Conservation (phyloP, 768 basidiomycete genomes). For the Kwoniella heveanensis region DNA sequence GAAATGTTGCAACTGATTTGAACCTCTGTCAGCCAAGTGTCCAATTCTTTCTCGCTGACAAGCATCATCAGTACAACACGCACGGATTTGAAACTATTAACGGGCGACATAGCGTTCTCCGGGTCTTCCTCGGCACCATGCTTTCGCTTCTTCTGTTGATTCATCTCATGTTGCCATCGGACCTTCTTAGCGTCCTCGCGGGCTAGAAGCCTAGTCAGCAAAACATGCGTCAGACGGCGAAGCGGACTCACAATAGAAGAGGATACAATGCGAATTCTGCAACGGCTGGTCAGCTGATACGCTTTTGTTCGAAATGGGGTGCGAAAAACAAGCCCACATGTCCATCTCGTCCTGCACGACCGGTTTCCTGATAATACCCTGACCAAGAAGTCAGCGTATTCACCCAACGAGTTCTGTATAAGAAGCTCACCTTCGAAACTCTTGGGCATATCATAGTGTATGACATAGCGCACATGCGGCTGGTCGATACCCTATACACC, state of each 20-base stretch:
- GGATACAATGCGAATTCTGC: constrained; percentile 52
- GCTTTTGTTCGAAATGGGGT: too few relatives aligned
- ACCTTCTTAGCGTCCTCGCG: constrained; percentile 53
- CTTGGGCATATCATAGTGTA: constrained; percentile 56
- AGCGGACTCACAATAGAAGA: constrained; percentile 53
- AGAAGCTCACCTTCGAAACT: constrained; percentile 53
- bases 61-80: constrained; percentile 6
- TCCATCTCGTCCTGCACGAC: constrained; percentile 56
- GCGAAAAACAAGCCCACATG: constrained; percentile 36
- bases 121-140: constrained; percentile 16
- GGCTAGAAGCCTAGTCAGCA: constrained; percentile 29
- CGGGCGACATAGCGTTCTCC: constrained; percentile 29
- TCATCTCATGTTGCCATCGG: constrained; percentile 27
- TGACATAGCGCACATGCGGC: constrained; percentile 56
- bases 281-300: constrained; percentile 3
- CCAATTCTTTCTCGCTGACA: too few relatives aligned
- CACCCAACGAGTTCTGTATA: too few relatives aligned
- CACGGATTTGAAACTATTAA: constrained; percentile 53
- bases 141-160: constrained; percentile 28
- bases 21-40: constrained; percentile 2
- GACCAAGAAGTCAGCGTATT: neutral
- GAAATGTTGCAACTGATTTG: constrained; percentile 48
- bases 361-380: constrained; percentile 57
- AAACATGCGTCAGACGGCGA: neutral
- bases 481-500: constrained; percentile 53